Evolutionary conservation across 805 yeast genomes (phyloP).

Genomic region (Zygotorulaspora florentina): DNA sequence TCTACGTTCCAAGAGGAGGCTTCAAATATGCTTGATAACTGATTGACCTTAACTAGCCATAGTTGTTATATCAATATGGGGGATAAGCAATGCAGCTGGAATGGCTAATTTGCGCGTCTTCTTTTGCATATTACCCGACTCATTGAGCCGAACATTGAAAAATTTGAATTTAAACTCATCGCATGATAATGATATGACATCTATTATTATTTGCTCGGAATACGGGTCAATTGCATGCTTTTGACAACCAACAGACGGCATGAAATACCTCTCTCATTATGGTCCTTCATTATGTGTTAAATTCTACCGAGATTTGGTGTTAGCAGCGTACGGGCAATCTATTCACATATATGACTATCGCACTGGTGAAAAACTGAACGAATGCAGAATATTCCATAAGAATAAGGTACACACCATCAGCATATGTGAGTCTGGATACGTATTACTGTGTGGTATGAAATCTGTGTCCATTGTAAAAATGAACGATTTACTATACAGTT

Average conservation of each 20-base stretch:
- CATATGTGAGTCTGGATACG: conserved; percentile 32
- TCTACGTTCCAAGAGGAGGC: too few species aligned
- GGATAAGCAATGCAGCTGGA: too few species aligned
- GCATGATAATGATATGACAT: background rate
- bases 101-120: too few species aligned
- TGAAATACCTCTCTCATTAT: conserved; percentile 32
- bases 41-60: too few species aligned
- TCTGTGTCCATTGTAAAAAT: conserved; percentile 49
- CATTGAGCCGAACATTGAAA: background rate
- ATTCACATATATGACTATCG: conserved; percentile 51
- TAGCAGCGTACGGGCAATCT: conserved; percentile 70
- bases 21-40: too few species aligned
- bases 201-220: background rate
- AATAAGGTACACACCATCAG: conserved; percentile 82
- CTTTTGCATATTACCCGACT: background rate
- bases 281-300: conserved; percentile 72
- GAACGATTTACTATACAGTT: conserved; percentile 26
- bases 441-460: conserved; percentile 65
- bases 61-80: too few species aligned
- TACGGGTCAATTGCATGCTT: background rate
- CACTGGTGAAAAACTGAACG: conserved; percentile 36
- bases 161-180: background rate
- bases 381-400: conserved; percentile 50
- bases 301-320: conserved; percentile 38
- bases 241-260: background rate